Percentiles rank a stretch among this genome's conserved stretches.
phyloP scores from a whole-genome alignment of 768 basidiomycete species.

The Imleria badia region DNA sequence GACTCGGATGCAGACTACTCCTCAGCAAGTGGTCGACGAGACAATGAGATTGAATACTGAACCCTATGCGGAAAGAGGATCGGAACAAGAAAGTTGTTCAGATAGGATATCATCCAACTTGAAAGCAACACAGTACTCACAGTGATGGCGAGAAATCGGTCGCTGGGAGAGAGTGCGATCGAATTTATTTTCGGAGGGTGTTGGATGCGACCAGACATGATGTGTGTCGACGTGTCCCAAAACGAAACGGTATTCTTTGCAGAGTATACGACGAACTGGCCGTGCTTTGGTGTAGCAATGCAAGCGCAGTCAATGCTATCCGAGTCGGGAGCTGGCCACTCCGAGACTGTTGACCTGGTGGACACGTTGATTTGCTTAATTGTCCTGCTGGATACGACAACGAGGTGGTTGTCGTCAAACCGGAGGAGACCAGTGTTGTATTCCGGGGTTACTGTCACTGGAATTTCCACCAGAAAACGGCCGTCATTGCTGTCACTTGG shows the following conservation, averaged over 20 bases:
- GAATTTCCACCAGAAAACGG: background rate
- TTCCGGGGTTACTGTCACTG: background rate
- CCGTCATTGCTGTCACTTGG: slow-evolving; percentile 1
- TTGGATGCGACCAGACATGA: background rate
- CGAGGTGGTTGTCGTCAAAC: background rate
- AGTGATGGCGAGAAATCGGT: background rate
- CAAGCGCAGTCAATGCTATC: background rate
- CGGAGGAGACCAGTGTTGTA: slow-evolving; percentile 7
- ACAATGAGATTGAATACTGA: too few species aligned
- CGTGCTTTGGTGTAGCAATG: background rate
- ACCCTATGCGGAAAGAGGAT: too few species aligned
- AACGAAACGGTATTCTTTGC: background rate
- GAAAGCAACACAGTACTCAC: background rate
- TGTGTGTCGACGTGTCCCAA: background rate
- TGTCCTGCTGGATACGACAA: background rate
- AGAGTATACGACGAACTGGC: background rate
- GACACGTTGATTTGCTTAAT: background rate
- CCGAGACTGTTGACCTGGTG: background rate
- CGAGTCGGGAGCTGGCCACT: background rate
- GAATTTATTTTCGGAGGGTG: background rate
- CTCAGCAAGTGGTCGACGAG: too few species aligned
- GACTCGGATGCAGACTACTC: too few species aligned
- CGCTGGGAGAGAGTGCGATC: background rate
- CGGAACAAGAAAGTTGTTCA: background rate
- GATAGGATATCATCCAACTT: background rate